Evolutionary conservation across 75 land plant genomes (phyloP).

Genomic region (Ceratopteris richardii): DNA sequence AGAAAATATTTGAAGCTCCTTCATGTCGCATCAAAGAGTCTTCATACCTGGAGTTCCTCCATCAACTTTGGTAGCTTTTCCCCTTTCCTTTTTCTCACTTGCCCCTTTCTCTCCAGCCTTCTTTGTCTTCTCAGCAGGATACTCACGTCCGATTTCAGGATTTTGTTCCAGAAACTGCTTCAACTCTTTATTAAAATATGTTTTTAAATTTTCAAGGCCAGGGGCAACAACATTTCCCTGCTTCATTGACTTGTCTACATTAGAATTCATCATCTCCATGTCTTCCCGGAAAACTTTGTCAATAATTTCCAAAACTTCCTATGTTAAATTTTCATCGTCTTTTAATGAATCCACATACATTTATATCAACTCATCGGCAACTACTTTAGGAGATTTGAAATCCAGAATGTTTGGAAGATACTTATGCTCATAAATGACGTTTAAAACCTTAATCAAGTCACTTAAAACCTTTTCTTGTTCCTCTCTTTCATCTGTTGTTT

Average conservation of each 20-base stretch:
- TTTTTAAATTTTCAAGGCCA: slow-evolving; percentile 2
- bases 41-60: too few species aligned
- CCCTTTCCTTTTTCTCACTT: too few species aligned
- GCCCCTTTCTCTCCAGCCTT: too few species aligned
- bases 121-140: slow-evolving; percentile 9
- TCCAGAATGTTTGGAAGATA: neutral
- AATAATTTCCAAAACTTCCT: neutral
- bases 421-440: neutral
- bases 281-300: neutral
- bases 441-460: neutral
- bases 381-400: neutral
- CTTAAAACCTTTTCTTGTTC: neutral
- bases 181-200: slow-evolving; percentile 4
- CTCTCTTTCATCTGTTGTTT: neutral
- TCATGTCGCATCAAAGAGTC: too few species aligned
- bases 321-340: neutral
- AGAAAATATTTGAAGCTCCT: too few species aligned
- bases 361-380: neutral
- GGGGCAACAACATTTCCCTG: slow-evolving; percentile 4
- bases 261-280: neutral
- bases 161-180: slow-evolving; percentile 18
- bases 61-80: too few species aligned
- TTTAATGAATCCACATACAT: neutral
- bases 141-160: slow-evolving; percentile 14
- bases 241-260: neutral